Percentiles rank a stretch among this genome's conserved stretches.
These are phyloP conservation scores for Dictyostelium purpureum DNA, from an alignment of 78 protist genomes.

Conservation along the genomic window DNA sequence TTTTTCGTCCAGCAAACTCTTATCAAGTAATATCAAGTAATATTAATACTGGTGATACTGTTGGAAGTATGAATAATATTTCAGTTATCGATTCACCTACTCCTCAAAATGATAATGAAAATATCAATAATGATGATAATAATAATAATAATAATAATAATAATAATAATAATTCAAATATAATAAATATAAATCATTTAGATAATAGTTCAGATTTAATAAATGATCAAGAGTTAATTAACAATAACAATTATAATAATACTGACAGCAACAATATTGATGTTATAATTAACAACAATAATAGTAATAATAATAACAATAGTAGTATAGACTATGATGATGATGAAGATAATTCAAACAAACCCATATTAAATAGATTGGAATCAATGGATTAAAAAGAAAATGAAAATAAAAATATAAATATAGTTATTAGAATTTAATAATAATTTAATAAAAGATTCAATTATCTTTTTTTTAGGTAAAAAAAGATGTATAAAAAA, in stretches of 20 bases:
- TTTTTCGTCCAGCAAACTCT: not conserved
- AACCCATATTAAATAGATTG: not conserved
- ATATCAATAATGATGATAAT: not conserved
- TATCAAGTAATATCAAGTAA: conserved; percentile 6
- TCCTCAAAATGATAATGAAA: not conserved
- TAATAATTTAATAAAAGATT: not conserved
- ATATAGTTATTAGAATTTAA: too few relatives aligned
- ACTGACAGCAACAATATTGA: not conserved
- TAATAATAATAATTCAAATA: conserved; percentile 1
- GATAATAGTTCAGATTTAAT: too few relatives aligned
- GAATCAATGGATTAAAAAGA: not conserved
- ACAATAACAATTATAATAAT: not conserved
- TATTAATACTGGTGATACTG: not conserved
- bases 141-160: not conserved
- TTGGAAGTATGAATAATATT: not conserved
- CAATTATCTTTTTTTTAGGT: too few relatives aligned
- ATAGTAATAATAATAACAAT: not conserved
- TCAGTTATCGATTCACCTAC: not conserved
- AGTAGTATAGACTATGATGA: not conserved
- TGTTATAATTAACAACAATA: not conserved
- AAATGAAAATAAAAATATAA: not conserved
- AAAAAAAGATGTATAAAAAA: too few relatives aligned
- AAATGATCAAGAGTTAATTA: not conserved
- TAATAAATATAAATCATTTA: too few relatives aligned
- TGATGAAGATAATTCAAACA: not conserved